phyloP scores from a whole-genome alignment of 2,329 filamentous ascomycete genomes.

The Cadophora sp. region DNA sequence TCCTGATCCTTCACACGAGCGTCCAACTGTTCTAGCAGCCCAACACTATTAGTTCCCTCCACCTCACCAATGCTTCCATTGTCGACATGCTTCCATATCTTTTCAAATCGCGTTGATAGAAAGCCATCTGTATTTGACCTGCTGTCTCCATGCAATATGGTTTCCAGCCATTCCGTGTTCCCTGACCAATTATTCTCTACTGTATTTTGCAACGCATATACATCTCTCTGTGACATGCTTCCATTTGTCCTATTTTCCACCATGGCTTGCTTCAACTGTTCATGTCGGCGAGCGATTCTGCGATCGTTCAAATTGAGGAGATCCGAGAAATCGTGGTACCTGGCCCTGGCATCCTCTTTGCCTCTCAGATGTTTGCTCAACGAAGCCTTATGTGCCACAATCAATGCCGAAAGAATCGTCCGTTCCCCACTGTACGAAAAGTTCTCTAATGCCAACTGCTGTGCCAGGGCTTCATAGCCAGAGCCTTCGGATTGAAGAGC shows the following conservation, averaged over 20 bases:
- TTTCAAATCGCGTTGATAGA: constrained; percentile 70
- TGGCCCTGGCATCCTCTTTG: constrained; percentile 64
- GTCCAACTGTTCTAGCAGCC: constrained; percentile 75
- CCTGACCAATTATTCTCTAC: constrained; percentile 81
- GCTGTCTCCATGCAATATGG: constrained; percentile 71
- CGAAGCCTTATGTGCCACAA: constrained; percentile 75
- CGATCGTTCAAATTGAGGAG: constrained; percentile 69
- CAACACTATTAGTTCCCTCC: constrained; percentile 53
- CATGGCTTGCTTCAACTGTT: constrained; percentile 49
- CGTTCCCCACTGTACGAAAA: constrained; percentile 62
- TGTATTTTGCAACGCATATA: constrained; percentile 60
- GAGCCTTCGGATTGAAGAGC: constrained; percentile 55
- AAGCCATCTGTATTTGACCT: constrained; percentile 64
- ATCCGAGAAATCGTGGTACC: constrained; percentile 69
- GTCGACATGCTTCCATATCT: constrained; percentile 73
- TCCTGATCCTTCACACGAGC: constrained; percentile 70
- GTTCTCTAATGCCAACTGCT: constrained; percentile 64
- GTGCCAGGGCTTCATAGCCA: constrained; percentile 56
- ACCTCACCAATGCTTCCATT: constrained; percentile 63
- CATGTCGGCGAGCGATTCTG: constrained; percentile 60
- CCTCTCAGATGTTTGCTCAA: constrained; percentile 64
- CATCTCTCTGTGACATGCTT: constrained; percentile 38
- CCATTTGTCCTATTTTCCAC: constrained; percentile 41
- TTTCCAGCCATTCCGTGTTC: constrained; percentile 74
- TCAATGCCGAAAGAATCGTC: constrained; percentile 66